Conservation (phyloP, 2,329 filamentous ascomycete species). For the Teratosphaeria pseudoeucalypti region DNA sequence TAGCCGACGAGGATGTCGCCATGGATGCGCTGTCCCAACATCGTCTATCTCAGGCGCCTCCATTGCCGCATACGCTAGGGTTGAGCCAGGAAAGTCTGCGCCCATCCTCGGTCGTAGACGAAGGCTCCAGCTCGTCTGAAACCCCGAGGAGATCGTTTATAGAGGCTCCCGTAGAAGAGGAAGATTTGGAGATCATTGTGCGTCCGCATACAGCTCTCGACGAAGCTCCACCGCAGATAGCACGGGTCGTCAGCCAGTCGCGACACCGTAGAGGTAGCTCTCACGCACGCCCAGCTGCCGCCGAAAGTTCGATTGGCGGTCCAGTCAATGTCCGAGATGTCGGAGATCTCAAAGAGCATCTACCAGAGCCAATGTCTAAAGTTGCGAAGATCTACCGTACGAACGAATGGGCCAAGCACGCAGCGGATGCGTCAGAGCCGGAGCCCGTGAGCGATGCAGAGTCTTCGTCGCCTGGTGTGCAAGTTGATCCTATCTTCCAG, state of each 20-base stretch:
- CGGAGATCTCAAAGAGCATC: conserved; percentile 43
- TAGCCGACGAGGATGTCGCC: conserved; percentile 49
- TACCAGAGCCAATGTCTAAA: conserved; percentile 63
- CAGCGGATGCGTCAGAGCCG: conserved; percentile 58
- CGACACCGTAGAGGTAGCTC: background rate
- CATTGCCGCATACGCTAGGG: background rate
- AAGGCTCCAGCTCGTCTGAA: background rate
- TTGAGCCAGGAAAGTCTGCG: background rate
- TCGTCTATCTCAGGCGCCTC: conserved; percentile 6
- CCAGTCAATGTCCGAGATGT: conserved; percentile 5
- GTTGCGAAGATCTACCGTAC: conserved; percentile 77
- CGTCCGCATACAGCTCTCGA: conserved; percentile 3
- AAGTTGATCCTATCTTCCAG: conserved; percentile 19
- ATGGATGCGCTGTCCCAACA: conserved; percentile 27
- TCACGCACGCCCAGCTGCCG: background rate
- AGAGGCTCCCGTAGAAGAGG: conserved; percentile 12
- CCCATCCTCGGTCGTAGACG: background rate
- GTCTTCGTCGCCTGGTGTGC: conserved; percentile 33
- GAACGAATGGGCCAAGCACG: conserved; percentile 92
- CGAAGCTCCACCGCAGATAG: background rate
- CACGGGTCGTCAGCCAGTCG: background rate
- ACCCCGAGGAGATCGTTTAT: conserved; percentile 1
- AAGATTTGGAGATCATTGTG: conserved; percentile 13
- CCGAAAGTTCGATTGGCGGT: conserved; percentile 1
- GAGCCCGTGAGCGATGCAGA: conserved; percentile 14